Evolutionary conservation across 2,329 filamentous ascomycete genomes (phyloP), one percentile per base, ranked within the genome.

Genomic region (Plectosphaerella cucumerina): DNA sequence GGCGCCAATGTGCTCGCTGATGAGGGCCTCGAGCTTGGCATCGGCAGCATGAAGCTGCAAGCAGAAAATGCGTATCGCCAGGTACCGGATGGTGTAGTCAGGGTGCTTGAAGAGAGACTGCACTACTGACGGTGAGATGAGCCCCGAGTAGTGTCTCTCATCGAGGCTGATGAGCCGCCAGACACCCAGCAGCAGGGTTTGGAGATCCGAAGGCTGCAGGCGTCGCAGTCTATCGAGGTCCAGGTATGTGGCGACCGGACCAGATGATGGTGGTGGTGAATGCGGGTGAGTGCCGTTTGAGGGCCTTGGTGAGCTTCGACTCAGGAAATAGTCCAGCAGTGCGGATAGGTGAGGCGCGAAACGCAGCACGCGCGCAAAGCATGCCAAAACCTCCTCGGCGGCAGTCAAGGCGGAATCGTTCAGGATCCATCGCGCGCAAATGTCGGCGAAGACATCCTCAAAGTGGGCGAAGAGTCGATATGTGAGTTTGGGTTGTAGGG

Each of bases 111-210:
- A 87, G 12, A 95, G 73, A 26, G 70, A 69, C 68, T 91, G 85
- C 42, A 96, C 75, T 56, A 81, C 80, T 44, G 82, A 77, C 1
- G 87, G 84, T 34, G 82, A 81, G 33, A 91, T 77, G 59, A 84
- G 74, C 52, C 71, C 72, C 10, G 80, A 79, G 62, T 92, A 96
- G 5, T 78, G 79, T 42, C 79, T 75, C 58, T 81, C 77, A 64
- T 97, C 86, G 62, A 89, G 89, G 61, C 83, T 88, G 54, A 96
- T 74, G 17, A 97, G 78, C 57, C 94, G 83, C 73, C 91, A 95
- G 37, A 86, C 70, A 35, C 89, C 81, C 46, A 95, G 71, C 14
- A 95, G 74, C 51, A 80, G 63, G 22, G 52, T 57, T 12, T 68
- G 48, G 14, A 76, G 48, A n/a, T 58, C 54, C 10, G 53, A 33